Evolutionary conservation across 2,329 filamentous ascomycete genomes (phyloP), one percentile per base, ranked within the genome.

Genomic region (Tolypocladium ovalisporum): DNA sequence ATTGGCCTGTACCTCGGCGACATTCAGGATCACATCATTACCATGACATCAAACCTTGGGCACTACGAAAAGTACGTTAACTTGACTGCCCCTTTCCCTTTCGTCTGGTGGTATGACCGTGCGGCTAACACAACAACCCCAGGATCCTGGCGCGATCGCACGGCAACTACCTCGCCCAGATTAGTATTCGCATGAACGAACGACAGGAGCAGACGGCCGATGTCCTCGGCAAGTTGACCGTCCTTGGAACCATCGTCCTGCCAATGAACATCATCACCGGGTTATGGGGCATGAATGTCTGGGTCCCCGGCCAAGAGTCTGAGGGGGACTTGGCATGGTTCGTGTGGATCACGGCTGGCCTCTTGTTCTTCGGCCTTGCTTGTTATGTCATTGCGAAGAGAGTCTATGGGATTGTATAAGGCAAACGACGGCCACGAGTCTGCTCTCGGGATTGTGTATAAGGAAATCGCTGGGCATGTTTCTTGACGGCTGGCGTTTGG

Each of bases 211-310:
- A 95, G 75, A 99, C 94, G 1, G 90, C 91, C 44, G 93, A 99
- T 69, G 91, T 97, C 1, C 82, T 99, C 15, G 92, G 92, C 62
- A 96, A 94, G 72, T 81, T 99, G 59, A 97, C 94, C 0, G 94
- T 99, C 1, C 79, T 99, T 1, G 94, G 94, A 62, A 99, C 94
- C 7, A 97, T 99, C 64, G 93, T 99, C 3, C 77, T 99, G 57
- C 94, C 94, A 13, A 96, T 99, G 92, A 99, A 99, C 70, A 96
- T 99, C 69, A 93, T 99, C 66, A 97, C 94, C 2, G 94, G 94
- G 64, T 85, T 97, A 66, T 99, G 93, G 92, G 94, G 93, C 55
- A 97, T 97, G 93, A 99, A 99, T 78, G 89, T 93, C 39, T 90
- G 90, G 78, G 94, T 99, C 0, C 94, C 94, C 0, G 94, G 94